phyloP scores from a whole-genome alignment of 225 moss, liverwort and hornwort species.

The Sphagnum contortum region DNA sequence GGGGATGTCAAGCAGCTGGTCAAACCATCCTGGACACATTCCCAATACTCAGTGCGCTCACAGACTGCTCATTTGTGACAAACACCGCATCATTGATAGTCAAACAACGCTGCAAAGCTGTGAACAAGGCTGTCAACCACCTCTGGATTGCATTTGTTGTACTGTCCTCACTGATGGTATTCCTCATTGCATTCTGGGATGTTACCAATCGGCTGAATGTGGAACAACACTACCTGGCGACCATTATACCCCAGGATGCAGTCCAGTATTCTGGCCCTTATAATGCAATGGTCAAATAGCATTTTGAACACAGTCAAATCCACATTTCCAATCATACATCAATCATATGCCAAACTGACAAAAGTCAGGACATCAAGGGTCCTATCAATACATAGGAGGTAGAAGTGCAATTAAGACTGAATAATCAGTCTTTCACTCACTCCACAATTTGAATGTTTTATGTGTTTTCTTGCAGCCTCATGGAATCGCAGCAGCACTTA shows the following conservation, averaged over 20 bases:
- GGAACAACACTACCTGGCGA: conserved; percentile 26
- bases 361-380: too few species aligned
- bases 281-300: too few species aligned
- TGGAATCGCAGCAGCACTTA: too few species aligned
- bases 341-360: too few species aligned
- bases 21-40: conserved; percentile 36
- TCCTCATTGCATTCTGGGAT: conserved; percentile 43
- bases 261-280: too few species aligned
- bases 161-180: conserved; percentile 34
- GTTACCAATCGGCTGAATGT: conserved; percentile 33
- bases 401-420: too few species aligned
- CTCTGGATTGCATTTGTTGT: conserved; percentile 44
- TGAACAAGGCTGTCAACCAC: conserved; percentile 25
- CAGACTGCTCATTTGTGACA: conserved; percentile 21
- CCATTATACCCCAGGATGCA: conserved; percentile 29
- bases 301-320: too few species aligned
- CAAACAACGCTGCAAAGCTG: conserved; percentile 29
- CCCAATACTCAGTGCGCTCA: conserved; percentile 24
- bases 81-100: conserved; percentile 29
- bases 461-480: too few species aligned
- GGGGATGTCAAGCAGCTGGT: conserved; percentile 16
- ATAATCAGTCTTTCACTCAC: too few species aligned
- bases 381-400: too few species aligned
- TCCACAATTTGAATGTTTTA: too few species aligned
- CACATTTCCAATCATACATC: too few species aligned